Evolutionary conservation across 371 early-diverging fungal genomes (phyloP).

Genomic region (Apophysomyces trapeziformis): DNA sequence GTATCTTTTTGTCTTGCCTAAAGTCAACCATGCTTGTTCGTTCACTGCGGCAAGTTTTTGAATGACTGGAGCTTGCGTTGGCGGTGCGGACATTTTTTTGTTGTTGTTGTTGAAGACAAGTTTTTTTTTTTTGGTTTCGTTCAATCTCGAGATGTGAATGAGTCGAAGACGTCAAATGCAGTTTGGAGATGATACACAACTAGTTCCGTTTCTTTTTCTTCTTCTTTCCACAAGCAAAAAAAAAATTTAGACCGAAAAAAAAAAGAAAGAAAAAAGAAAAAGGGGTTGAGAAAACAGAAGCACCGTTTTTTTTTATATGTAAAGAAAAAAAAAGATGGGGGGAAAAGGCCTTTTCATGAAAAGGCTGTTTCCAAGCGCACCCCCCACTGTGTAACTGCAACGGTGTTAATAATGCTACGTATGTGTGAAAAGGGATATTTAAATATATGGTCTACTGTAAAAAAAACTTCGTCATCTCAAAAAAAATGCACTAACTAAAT

Average conservation of each 20-base stretch:
- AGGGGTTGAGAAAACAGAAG: slow-evolving; percentile 14
- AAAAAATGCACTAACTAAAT: not conserved
- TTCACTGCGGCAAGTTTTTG: slow-evolving; percentile 72
- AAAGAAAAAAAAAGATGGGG: not conserved
- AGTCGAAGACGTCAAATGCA: slow-evolving; percentile 27
- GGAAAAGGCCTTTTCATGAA: slow-evolving; percentile 4
- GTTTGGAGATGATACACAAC: slow-evolving; percentile 5
- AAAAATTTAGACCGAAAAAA: slow-evolving; percentile 13
- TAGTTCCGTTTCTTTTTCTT: no score
- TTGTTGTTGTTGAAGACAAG: not conserved
- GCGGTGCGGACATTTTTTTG: slow-evolving; percentile 19
- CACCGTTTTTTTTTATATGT: slow-evolving; percentile 9
- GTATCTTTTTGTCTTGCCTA: slow-evolving; percentile 54
- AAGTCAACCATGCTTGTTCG: slow-evolving; percentile 79
- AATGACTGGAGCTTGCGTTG: slow-evolving; percentile 34
- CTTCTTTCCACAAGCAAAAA: slow-evolving; percentile 7
- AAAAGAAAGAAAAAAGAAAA: slow-evolving; percentile 19
- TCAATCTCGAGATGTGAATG: slow-evolving; percentile 25
- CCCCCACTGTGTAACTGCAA: slow-evolving; percentile 7
- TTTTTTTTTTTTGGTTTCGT: no score
- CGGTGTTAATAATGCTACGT: not conserved
- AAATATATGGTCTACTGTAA: slow-evolving; percentile 1
- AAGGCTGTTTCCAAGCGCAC: not conserved
- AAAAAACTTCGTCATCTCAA: slow-evolving; percentile 4
- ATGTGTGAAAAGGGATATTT: not conserved